phyloP scores from a whole-genome alignment of 768 basidiomycete species.

The Russula vinacea region DNA sequence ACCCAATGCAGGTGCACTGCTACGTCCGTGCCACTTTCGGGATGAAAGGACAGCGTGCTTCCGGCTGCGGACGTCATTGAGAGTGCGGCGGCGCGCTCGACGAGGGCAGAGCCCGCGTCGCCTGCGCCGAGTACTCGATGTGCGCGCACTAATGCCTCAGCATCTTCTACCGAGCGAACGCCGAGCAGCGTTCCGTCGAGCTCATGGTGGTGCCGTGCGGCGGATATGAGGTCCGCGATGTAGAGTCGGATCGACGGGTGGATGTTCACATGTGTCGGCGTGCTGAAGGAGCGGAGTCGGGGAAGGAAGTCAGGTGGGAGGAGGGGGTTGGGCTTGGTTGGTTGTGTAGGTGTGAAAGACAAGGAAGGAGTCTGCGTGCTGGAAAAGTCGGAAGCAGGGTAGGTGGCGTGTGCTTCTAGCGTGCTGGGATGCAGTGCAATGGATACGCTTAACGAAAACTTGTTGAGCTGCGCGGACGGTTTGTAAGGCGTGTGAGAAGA shows the following conservation, averaged over 20 bases:
- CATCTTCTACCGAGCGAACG: slow-evolving; percentile 56
- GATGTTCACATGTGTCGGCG: slow-evolving; percentile 24
- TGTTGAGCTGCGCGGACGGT: slow-evolving; percentile 57
- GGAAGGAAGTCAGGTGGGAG: slow-evolving; percentile 35
- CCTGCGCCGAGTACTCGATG: slow-evolving; percentile 62
- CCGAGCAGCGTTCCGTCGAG: slow-evolving; percentile 70
- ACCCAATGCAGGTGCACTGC: slow-evolving; percentile 15
- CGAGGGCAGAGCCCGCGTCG: slow-evolving; percentile 56
- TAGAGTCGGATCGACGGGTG: slow-evolving; percentile 56
- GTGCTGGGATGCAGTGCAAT: slow-evolving; percentile 41
- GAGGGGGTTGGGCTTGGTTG: slow-evolving; percentile 11
- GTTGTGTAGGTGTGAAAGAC: slow-evolving; percentile 25
- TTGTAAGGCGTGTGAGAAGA: background rate
- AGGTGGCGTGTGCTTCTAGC: slow-evolving; percentile 35
- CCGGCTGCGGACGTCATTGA: slow-evolving; percentile 10
- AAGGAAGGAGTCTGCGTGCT: slow-evolving; percentile 34
- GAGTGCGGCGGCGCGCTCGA: slow-evolving; percentile 36
- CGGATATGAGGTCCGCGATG: slow-evolving; percentile 68
- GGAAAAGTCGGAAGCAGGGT: slow-evolving; percentile 34
- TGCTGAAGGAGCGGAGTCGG: slow-evolving; percentile 34
- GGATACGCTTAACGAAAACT: slow-evolving; percentile 72
- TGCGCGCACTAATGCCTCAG: slow-evolving; percentile 63
- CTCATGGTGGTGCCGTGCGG: slow-evolving; percentile 65
- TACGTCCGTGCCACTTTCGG: background rate
- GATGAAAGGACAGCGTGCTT: slow-evolving; percentile 10